Conservation (phyloP, 2,329 filamentous ascomycete species). For the Pyrenophora graminea region DNA sequence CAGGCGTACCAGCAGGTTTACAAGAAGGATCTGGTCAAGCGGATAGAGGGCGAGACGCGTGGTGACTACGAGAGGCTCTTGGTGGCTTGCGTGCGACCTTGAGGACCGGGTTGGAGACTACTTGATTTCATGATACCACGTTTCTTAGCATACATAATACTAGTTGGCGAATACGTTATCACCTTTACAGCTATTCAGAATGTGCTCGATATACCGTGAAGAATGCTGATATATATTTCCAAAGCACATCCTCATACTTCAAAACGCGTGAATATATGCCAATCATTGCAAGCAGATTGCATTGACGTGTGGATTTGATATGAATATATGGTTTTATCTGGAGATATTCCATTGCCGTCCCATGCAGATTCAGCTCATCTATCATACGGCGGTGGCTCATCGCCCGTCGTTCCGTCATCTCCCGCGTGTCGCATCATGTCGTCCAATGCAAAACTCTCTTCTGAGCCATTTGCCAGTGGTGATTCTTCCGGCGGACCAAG, state of each 20-base stretch:
- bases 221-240: too few species aligned
- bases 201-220: too few species aligned
- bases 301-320: too few species aligned
- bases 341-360: neutral
- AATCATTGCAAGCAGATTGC: too few species aligned
- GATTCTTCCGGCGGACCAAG: constrained; percentile 20
- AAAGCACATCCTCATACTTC: too few species aligned
- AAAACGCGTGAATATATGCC: too few species aligned
- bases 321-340: too few species aligned
- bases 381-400: constrained; percentile 9
- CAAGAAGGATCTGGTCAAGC: constrained; percentile 65
- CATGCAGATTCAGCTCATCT: neutral
- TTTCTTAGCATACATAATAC: neutral
- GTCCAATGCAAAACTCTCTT: constrained; percentile 4
- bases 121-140: constrained; percentile 5
- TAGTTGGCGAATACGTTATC: too few species aligned
- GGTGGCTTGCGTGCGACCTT: constrained; percentile 63
- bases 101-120: neutral
- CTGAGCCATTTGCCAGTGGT: constrained; percentile 8
- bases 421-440: constrained; percentile 1
- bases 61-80: constrained; percentile 80
- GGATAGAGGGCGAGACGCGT: constrained; percentile 81
- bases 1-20: constrained; percentile 75
- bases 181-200: too few species aligned
- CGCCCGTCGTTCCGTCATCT: neutral